Evolutionary conservation across 2,329 filamentous ascomycete genomes (phyloP).

Genomic region (Berkeleyomyces rouxiae): DNA sequence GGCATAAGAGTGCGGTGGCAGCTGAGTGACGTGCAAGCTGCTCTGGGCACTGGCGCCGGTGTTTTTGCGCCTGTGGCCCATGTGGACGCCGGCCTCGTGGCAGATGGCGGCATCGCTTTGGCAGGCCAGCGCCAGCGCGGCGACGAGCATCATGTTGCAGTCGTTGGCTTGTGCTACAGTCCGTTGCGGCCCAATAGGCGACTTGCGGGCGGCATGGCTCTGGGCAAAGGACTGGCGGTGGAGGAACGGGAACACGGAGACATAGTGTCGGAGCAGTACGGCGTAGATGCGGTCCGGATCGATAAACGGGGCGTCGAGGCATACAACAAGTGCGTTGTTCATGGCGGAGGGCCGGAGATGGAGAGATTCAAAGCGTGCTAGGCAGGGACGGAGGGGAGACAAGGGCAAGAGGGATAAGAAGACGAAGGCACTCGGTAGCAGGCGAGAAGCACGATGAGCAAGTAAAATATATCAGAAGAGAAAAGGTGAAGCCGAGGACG

Average conservation of each 20-base stretch:
- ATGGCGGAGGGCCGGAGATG: neutral
- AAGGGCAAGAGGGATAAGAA: neutral
- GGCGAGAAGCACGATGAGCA: neutral
- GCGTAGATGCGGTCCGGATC: neutral
- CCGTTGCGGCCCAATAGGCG: neutral
- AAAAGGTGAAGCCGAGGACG: neutral
- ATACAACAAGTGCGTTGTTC: neutral
- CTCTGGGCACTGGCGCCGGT: neutral
- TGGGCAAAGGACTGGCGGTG: neutral
- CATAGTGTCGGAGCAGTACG: neutral
- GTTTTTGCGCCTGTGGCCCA: neutral
- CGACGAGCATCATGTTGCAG: neutral
- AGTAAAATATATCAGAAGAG: neutral
- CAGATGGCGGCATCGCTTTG: neutral
- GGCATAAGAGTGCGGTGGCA: neutral
- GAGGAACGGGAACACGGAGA: neutral
- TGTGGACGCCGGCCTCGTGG: neutral
- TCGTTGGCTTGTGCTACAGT: neutral
- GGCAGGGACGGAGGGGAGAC: neutral
- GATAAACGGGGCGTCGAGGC: neutral
- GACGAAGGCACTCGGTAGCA: neutral
- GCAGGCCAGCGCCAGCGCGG: slow-evolving; percentile 1
- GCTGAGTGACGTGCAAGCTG: neutral
- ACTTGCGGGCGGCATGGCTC: neutral
- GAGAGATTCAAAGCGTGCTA: neutral